These are phyloP conservation scores for Phyllosticta citriasiana DNA, from an alignment of 2,329 filamentous ascomycete species.

Conservation along the genomic window DNA sequence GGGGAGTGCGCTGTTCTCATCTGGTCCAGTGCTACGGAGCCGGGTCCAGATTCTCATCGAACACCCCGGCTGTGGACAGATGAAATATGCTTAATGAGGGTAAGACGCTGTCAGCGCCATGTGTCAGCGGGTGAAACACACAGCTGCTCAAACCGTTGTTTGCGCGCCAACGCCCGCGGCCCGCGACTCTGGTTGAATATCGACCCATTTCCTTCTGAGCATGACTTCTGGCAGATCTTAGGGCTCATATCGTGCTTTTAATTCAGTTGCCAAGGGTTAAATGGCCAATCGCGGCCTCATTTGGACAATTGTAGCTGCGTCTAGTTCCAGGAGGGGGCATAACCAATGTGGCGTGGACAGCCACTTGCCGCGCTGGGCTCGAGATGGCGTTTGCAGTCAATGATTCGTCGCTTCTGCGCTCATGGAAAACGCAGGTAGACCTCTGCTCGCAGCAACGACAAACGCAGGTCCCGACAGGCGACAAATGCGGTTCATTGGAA, in stretches of 20 bases:
- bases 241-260: neutral
- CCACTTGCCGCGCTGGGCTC: slow-evolving; percentile 8
- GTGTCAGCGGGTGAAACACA: slow-evolving; percentile 7
- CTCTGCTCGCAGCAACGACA: neutral
- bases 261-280: neutral
- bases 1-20: neutral
- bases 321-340: neutral
- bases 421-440: neutral
- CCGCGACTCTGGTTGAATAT: neutral
- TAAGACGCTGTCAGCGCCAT: slow-evolving; percentile 7
- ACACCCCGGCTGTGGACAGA: slow-evolving; percentile 5
- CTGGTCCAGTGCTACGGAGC: slow-evolving; percentile 6
- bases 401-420: slow-evolving; percentile 4
- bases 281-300: neutral
- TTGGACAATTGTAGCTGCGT: slow-evolving; percentile 3
- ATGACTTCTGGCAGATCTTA: neutral
- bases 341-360: slow-evolving; percentile 3
- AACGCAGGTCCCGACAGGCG: neutral
- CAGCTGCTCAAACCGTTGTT: neutral
- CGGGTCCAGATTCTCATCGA: slow-evolving; percentile 8
- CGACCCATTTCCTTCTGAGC: neutral
- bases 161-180: neutral
- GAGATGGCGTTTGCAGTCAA: slow-evolving; percentile 5
- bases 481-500: neutral
- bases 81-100: slow-evolving; percentile 6